A percentile compares a stretch with the other conserved stretches of the same genome.
Evolutionary conservation across 805 yeast species (phyloP).

Genomic region (Candida germanica): DNA sequence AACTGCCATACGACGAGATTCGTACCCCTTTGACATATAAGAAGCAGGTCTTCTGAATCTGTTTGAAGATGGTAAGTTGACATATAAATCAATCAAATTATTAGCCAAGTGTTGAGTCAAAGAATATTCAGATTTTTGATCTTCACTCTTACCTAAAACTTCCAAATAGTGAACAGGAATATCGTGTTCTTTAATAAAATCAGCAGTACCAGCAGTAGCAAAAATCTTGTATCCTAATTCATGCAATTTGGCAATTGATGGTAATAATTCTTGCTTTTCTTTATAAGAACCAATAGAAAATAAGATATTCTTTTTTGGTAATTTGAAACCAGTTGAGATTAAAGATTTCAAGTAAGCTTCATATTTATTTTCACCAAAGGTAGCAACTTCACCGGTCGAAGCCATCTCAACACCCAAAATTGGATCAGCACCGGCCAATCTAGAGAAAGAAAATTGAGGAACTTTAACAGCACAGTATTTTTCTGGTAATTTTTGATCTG

Average conservation of each 20-base stretch:
- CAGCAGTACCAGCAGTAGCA: constrained; percentile 99
- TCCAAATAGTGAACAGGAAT: constrained; percentile 95
- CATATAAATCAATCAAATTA: constrained; percentile 92
- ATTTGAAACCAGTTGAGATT: constrained; percentile 89
- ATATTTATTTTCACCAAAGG: constrained; percentile 92
- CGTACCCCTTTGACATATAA: constrained; percentile 95
- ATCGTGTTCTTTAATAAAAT: constrained; percentile 91
- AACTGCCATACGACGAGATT: constrained; percentile 99
- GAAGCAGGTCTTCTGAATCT: constrained; percentile 98
- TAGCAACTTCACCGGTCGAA: constrained; percentile 97
- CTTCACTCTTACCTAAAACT: constrained; percentile 68
- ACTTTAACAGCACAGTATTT: constrained; percentile 85
- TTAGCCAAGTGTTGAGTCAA: constrained; percentile 95
- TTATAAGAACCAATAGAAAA: constrained; percentile 94
- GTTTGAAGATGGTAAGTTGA: constrained; percentile 95
- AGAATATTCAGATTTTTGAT: constrained; percentile 89
- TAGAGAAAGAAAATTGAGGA: constrained; percentile 97
- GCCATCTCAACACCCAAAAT: constrained; percentile 99
- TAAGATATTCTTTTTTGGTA: constrained; percentile 92
- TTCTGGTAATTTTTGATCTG: constrained; percentile 82
- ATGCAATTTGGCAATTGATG: constrained; percentile 75
- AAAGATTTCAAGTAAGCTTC: constrained; percentile 96
- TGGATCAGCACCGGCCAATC: constrained; percentile 99
- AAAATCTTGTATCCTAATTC: constrained; percentile 86
- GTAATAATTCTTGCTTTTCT: constrained; percentile 91